A percentile compares a stretch with the other conserved stretches of the same genome.
Conservation (phyloP, 768 basidiomycete genomes). For the Serpula lacrymans region DNA sequence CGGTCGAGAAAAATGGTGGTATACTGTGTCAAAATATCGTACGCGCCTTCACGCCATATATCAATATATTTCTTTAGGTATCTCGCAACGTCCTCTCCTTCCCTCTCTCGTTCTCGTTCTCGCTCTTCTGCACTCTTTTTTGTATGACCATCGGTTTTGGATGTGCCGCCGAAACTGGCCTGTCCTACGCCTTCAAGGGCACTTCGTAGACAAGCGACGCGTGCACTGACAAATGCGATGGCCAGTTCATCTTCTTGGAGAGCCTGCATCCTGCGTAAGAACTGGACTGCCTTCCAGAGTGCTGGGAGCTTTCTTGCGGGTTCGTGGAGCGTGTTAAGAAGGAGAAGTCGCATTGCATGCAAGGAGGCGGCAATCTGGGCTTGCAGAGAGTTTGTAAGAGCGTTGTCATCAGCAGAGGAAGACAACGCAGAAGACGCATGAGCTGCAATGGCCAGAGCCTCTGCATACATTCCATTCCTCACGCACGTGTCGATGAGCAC, state of each 20-base stretch:
- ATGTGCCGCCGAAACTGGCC: constrained; percentile 17
- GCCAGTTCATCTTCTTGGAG: constrained; percentile 76
- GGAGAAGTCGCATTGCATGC: constrained; percentile 66
- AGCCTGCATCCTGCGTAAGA: constrained; percentile 79
- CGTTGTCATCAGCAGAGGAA: constrained; percentile 32
- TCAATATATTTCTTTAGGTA: constrained; percentile 88
- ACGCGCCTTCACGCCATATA: constrained; percentile 86
- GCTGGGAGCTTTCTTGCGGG: constrained; percentile 82
- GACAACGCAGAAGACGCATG: constrained; percentile 58
- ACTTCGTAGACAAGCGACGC: constrained; percentile 58
- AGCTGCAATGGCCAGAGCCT: constrained; percentile 80
- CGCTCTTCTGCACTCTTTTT: constrained; percentile 25
- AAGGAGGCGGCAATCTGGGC: constrained; percentile 67
- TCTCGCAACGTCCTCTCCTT: constrained; percentile 68
- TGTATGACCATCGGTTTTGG: constrained; percentile 10
- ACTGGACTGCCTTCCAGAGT: constrained; percentile 86
- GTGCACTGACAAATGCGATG: constrained; percentile 76
- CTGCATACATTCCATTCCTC: constrained; percentile 87
- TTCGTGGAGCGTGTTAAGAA: constrained; percentile 76
- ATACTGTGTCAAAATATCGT: constrained; percentile 89
- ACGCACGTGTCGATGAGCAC: constrained; percentile 91
- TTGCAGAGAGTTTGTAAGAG: constrained; percentile 46
- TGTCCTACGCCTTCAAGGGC: constrained; percentile 52
- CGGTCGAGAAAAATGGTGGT: constrained; percentile 85
- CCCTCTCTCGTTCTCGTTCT: constrained; percentile 49